Evolutionary conservation across 139 green algal species (phyloP), one percentile per base, ranked within the genome.

Genomic region (Gonium pectorale): DNA sequence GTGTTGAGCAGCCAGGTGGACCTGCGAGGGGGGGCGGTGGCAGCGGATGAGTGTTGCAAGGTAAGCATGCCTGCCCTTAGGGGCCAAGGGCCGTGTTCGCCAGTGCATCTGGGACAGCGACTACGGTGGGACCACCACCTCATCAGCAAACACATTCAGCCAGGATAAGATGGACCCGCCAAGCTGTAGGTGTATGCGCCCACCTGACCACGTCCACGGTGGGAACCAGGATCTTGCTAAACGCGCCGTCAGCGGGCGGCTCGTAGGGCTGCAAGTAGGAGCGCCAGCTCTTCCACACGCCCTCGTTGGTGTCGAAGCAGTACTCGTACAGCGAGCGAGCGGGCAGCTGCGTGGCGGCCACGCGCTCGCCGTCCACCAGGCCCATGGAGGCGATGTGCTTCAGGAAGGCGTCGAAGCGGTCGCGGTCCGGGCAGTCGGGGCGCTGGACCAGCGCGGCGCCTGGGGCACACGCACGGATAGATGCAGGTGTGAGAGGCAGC

Each of bases 181-280:
- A n/a, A n/a, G n/a, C n/a, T n/a, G n/a, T n/a, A n/a, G n/a, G n/a
- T n/a, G n/a, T n/a, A n/a, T n/a, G n/a, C n/a, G n/a, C 87, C 59
- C 73, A 92, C 67, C 95, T 90, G 15, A 97, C 94, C 3, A 94
- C 93, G 54, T 98, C 94, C 38, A 95, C 91, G 3, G 95, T 98
- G 13, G 95, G 94, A 46, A 98, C 93, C n/a, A 98, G 85, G 67
- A 97, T 96, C 70, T 96, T 95, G 72, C 91, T 89, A 75, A 96
- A 98, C 79, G 90, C 88, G 38, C 90, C 92, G 63, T 93, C 90
- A 0, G 73, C 52, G 46, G 92, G 92, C 13, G 92, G 90, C 73
- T 86, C 86, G 81, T 96, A 96, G 5, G 86, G 43, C 22, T 87
- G 75, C n/a, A 97, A 90, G 54, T 94, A 91, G 13, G 67, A 85